Evolutionary conservation across 2,329 filamentous ascomycete genomes (phyloP).

Genomic region (Tolypocladium album): DNA sequence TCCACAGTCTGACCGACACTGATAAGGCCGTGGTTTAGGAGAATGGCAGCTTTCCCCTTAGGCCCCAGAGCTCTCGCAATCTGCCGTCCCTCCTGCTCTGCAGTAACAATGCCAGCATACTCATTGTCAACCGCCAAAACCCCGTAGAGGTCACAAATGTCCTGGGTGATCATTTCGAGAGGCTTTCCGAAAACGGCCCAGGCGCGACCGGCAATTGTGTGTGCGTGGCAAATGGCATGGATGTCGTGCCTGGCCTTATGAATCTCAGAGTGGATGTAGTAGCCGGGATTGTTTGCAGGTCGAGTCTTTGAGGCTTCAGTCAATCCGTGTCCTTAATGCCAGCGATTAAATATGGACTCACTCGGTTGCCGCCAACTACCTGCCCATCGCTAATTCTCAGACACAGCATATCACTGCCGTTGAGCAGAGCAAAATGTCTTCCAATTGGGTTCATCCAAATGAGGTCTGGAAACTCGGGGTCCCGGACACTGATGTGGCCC

Average conservation of each 20-base stretch:
- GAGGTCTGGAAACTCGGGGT: slow-evolving; percentile 47
- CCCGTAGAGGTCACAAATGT: slow-evolving; percentile 53
- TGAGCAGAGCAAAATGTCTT: slow-evolving; percentile 55
- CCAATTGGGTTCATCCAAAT: slow-evolving; percentile 66
- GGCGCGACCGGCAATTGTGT: slow-evolving; percentile 55
- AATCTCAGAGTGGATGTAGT: slow-evolving; percentile 58
- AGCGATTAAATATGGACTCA: slow-evolving; percentile 3
- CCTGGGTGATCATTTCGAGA: slow-evolving; percentile 62
- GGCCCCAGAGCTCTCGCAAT: slow-evolving; percentile 52
- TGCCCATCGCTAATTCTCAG: slow-evolving; percentile 46
- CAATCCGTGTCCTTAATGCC: neutral
- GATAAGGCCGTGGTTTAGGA: slow-evolving; percentile 63
- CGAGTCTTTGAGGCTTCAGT: slow-evolving; percentile 19
- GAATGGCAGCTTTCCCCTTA: slow-evolving; percentile 48
- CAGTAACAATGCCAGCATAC: slow-evolving; percentile 44
- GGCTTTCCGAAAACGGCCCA: slow-evolving; percentile 55
- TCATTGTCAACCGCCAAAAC: slow-evolving; percentile 49
- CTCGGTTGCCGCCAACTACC: slow-evolving; percentile 50
- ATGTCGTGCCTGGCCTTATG: slow-evolving; percentile 56
- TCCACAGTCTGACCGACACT: slow-evolving; percentile 64
- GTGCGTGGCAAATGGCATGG: slow-evolving; percentile 58
- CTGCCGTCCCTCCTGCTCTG: slow-evolving; percentile 52
- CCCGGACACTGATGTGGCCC: slow-evolving; percentile 55
- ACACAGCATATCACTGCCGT: slow-evolving; percentile 57
- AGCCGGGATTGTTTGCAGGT: slow-evolving; percentile 57